phyloP scores from a whole-genome alignment of 2,329 filamentous ascomycete species.

The Fusarium pilosicola region DNA sequence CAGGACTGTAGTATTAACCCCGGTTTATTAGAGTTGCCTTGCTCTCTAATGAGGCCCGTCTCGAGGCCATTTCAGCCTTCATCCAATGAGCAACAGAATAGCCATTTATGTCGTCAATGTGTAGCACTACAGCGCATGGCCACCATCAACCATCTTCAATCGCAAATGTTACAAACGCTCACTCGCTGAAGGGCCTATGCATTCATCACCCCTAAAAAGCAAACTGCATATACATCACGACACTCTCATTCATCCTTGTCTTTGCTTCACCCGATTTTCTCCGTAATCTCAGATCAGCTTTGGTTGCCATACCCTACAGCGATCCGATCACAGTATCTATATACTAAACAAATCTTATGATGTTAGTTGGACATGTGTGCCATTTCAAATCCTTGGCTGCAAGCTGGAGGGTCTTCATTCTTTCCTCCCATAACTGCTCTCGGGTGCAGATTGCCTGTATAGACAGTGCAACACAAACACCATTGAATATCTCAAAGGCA shows the following conservation, averaged over 20 bases:
- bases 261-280: constrained; percentile 37
- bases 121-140: not conserved
- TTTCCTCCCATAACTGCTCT: not conserved
- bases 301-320: constrained; percentile 27
- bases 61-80: not conserved
- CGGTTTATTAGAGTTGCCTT: not conserved
- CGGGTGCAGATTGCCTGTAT: not conserved
- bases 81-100: constrained; percentile 15
- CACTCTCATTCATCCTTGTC: constrained; percentile 6
- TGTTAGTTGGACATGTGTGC: not conserved
- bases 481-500: too few relatives aligned
- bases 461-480: not conserved
- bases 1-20: constrained; percentile 18
- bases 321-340: not conserved
- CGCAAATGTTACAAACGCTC: not conserved
- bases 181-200: not conserved
- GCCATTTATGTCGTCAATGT: not conserved
- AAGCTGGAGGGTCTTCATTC: not conserved
- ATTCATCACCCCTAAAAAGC: not conserved
- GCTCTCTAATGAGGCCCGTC: not conserved
- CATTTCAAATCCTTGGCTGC: not conserved
- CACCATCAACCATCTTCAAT: not conserved
- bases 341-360: constrained; percentile 4
- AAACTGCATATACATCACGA: constrained; percentile 2
- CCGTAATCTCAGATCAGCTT: constrained; percentile 29